Evolutionary conservation across 192 early-diverging fungal genomes (phyloP).

Genomic region (Helicostylum pulchrum): DNA sequence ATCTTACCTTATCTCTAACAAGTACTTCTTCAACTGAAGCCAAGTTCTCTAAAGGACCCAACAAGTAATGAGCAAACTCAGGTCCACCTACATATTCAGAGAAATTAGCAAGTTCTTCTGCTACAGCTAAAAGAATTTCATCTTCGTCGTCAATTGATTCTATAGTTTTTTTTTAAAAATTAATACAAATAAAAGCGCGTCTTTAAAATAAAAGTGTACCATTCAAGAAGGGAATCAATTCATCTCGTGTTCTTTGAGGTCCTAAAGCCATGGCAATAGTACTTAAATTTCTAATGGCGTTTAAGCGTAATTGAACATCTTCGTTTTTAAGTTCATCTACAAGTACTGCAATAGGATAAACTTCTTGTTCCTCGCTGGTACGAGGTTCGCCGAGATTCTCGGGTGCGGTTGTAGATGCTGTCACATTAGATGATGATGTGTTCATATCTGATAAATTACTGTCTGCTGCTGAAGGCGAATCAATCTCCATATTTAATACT

Average conservation of each 20-base stretch:
- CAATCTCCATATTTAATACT: too few relatives aligned
- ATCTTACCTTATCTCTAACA: slow-evolving; percentile 82
- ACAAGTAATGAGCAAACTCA: slow-evolving; percentile 76
- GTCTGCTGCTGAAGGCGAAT: too few relatives aligned
- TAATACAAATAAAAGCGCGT: slow-evolving; percentile 1
- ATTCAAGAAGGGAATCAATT: slow-evolving; percentile 97
- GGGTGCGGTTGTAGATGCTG: background rate
- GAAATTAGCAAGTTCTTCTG: slow-evolving; percentile 92
- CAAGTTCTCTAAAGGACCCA: slow-evolving; percentile 91
- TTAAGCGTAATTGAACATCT: slow-evolving; percentile 80
- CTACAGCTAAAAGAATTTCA: slow-evolving; percentile 90
- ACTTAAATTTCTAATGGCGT: slow-evolving; percentile 76
- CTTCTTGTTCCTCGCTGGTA: slow-evolving; percentile 27
- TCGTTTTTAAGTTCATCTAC: slow-evolving; percentile 94
- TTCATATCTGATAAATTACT: too few relatives aligned
- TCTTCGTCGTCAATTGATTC: slow-evolving; percentile 99
- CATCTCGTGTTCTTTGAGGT: slow-evolving; percentile 88
- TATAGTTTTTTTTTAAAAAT: slow-evolving; percentile 24
- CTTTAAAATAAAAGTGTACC: slow-evolving; percentile 48
- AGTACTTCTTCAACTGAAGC: slow-evolving; percentile 97
- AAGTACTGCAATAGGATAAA: slow-evolving; percentile 89
- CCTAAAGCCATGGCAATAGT: slow-evolving; percentile 95
- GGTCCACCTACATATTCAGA: slow-evolving; percentile 93
- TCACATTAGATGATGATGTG: background rate
- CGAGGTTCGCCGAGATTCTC: background rate